Evolutionary conservation across 2,329 filamentous ascomycete genomes (phyloP).

Genomic region (Diplodia sapinea): DNA sequence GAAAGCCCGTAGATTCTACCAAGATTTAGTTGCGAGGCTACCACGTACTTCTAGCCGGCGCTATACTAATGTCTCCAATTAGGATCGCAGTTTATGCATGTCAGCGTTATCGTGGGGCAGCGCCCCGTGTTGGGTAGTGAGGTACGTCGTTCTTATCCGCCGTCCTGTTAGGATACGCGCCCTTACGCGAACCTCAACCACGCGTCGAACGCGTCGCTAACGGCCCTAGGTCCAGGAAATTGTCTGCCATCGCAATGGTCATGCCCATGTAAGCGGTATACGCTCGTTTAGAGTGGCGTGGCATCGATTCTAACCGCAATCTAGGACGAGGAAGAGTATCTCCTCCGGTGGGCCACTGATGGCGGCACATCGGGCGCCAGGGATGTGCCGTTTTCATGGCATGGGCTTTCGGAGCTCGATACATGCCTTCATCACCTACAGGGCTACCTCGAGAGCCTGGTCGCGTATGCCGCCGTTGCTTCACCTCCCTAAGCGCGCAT

Average conservation of each 20-base stretch:
- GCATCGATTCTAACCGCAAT: neutral
- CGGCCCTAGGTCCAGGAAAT: slow-evolving; percentile 12
- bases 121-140: neutral
- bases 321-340: slow-evolving; percentile 25
- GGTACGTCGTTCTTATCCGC: neutral
- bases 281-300: neutral
- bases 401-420: slow-evolving; percentile 48
- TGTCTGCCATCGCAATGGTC: slow-evolving; percentile 6
- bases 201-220: slow-evolving; percentile 8
- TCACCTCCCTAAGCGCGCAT: neutral
- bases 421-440: slow-evolving; percentile 51
- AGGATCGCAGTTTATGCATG: neutral
- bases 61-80: neutral
- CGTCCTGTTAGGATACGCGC: neutral
- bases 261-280: neutral
- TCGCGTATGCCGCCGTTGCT: slow-evolving; percentile 31
- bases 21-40: neutral
- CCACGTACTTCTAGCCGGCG: neutral
- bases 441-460: slow-evolving; percentile 46
- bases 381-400: slow-evolving; percentile 51
- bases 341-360: slow-evolving; percentile 9
- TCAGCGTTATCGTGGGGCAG: neutral
- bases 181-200: neutral
- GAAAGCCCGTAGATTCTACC: neutral
- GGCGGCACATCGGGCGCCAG: neutral